phyloP scores from a whole-genome alignment of 805 yeast genomes.

The Candida dajiaensis region DNA sequence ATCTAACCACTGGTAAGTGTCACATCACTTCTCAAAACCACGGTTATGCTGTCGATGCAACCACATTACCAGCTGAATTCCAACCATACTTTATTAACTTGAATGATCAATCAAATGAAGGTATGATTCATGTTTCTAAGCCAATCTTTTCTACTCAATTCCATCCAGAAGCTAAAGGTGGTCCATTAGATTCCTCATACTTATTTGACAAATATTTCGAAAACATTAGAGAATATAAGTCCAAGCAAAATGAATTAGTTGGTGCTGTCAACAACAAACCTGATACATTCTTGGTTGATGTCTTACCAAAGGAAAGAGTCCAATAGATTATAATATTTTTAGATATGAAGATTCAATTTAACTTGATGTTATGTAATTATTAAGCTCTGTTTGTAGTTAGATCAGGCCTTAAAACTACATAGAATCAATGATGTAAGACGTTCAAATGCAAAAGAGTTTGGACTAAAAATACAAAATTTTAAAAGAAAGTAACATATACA shows the following conservation, averaged over 20 bases:
- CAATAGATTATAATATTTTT: too few relatives aligned
- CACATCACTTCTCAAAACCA: conserved; percentile 99
- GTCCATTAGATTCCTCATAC: conserved; percentile 90
- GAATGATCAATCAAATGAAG: conserved; percentile 96
- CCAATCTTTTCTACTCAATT: conserved; percentile 97
- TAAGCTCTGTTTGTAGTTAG: too few relatives aligned
- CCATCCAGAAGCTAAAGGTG: conserved; percentile 99
- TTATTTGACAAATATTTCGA: conserved; percentile 86
- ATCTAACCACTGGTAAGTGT: conserved; percentile 84
- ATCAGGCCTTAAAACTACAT: too few relatives aligned
- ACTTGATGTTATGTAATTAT: background rate
- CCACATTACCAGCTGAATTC: conserved; percentile 69
- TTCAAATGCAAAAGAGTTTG: background rate
- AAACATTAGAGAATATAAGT: conserved; percentile 55
- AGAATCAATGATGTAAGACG: background rate
- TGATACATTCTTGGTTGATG: conserved; percentile 47
- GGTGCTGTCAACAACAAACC: conserved; percentile 36
- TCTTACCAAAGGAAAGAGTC: conserved; percentile 62
- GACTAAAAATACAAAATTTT: background rate
- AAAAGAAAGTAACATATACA: background rate
- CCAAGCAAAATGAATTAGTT: conserved; percentile 35
- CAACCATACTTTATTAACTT: conserved; percentile 86
- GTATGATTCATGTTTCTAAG: conserved; percentile 81
- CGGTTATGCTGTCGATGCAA: conserved; percentile 92
- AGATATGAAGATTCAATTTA: too few relatives aligned